Conservation (phyloP, 2,329 filamentous ascomycete genomes). For the Penicillium hesseltinei region DNA sequence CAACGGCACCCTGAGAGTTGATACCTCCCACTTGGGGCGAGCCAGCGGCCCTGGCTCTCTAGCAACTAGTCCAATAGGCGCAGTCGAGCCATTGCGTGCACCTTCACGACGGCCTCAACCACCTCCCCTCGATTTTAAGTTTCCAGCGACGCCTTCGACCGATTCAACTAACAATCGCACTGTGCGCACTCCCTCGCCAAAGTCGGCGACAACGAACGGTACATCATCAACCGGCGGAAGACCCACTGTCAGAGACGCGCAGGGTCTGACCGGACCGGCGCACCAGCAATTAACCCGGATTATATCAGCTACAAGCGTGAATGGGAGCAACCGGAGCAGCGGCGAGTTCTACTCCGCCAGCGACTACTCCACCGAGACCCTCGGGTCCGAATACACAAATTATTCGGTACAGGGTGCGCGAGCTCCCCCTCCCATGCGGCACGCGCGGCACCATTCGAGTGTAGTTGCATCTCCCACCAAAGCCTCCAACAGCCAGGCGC, state of each 20-base stretch:
- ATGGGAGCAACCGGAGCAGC: constrained; percentile 81
- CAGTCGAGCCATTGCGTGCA: constrained; percentile 41
- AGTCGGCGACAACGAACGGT: constrained; percentile 27
- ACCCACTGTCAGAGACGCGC: constrained; percentile 24
- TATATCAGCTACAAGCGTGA: constrained; percentile 72
- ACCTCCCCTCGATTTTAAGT: constrained; percentile 54
- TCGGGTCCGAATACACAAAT: constrained; percentile 79
- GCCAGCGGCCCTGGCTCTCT: constrained; percentile 24
- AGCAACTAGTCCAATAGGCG: constrained; percentile 33
- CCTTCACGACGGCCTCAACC: constrained; percentile 40
- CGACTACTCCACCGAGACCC: constrained; percentile 90
- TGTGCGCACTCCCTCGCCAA: constrained; percentile 30
- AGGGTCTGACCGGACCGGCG: constrained; percentile 27
- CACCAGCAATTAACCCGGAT: constrained; percentile 58
- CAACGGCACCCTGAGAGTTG: constrained; percentile 32
- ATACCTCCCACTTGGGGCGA: constrained; percentile 32
- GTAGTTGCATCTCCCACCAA: constrained; percentile 28
- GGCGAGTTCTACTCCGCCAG: constrained; percentile 93
- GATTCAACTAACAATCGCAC: constrained; percentile 28
- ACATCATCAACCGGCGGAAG: constrained; percentile 16
- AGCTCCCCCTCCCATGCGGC: constrained; percentile 35
- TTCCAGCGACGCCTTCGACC: constrained; percentile 48
- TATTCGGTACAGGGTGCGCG: constrained; percentile 54
- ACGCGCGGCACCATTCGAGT: constrained; percentile 47
- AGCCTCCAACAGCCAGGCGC: constrained; percentile 55